phyloP scores from a whole-genome alignment of 2,329 filamentous ascomycete species.

The Amesomyces nigricolor region DNA sequence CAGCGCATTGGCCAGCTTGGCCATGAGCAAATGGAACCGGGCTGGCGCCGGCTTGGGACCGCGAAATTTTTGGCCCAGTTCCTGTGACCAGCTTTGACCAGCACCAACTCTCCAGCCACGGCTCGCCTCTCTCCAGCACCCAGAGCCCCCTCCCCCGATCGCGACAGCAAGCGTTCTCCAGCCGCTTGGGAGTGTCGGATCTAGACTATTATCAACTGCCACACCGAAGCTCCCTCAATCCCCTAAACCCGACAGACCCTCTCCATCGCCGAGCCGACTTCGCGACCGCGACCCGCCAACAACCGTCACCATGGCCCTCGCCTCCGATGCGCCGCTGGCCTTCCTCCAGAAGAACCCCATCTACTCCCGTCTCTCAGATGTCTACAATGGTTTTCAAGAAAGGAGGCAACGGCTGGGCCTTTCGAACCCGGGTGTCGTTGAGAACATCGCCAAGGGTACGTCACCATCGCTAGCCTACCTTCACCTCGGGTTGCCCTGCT shows the following conservation, averaged over 20 bases:
- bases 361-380: constrained; percentile 64
- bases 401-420: constrained; percentile 83
- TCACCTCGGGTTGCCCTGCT: background rate
- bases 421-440: constrained; percentile 86
- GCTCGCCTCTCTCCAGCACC: constrained; percentile 10
- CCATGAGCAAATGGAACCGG: background rate
- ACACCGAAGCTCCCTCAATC: background rate
- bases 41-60: constrained; percentile 12
- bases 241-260: background rate
- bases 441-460: constrained; percentile 61
- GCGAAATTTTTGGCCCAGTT: constrained; percentile 29
- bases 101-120: constrained; percentile 13
- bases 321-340: constrained; percentile 48
- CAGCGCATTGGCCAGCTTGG: constrained; percentile 18
- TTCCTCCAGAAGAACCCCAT: constrained; percentile 72
- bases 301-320: constrained; percentile 45
- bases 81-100: constrained; percentile 16
- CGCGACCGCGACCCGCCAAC: constrained; percentile 8
- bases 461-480: background rate
- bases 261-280: background rate
- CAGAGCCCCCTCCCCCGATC: constrained; percentile 5
- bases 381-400: constrained; percentile 75
- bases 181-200: background rate
- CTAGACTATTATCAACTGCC: background rate
- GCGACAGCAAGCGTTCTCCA: background rate